Evolutionary conservation across 2,329 filamentous ascomycete genomes (phyloP).

Genomic region (Fusarium circinatum): DNA sequence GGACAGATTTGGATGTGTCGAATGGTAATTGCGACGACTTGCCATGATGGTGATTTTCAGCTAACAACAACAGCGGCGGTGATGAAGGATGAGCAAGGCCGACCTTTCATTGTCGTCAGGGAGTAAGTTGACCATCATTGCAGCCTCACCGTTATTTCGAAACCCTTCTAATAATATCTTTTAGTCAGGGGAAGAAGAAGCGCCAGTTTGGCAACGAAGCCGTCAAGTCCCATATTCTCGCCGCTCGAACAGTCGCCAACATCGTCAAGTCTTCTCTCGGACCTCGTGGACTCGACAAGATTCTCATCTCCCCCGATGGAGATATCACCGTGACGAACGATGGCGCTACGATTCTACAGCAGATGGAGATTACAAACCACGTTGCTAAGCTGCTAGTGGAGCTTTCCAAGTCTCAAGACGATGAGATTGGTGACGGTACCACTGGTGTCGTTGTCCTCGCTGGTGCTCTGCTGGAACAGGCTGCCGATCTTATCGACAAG

Average conservation of each 20-base stretch:
- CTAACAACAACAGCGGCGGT: conserved; percentile 66
- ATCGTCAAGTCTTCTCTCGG: conserved; percentile 98
- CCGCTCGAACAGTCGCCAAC: conserved; percentile 93
- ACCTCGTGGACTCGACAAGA: conserved; percentile 97
- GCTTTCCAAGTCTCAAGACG: conserved; percentile 97
- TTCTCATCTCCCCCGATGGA: conserved; percentile 96
- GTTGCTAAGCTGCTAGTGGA: conserved; percentile 97
- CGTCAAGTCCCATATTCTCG: conserved; percentile 97
- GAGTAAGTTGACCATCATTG: conserved; percentile 72
- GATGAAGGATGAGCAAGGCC: conserved; percentile 96
- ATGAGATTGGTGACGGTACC: conserved; percentile 98
- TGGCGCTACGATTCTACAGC: conserved; percentile 94
- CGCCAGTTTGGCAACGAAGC: conserved; percentile 96
- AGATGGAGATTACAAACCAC: conserved; percentile 99
- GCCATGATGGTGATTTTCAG: conserved; percentile 10
- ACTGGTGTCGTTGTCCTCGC: conserved; percentile 97
- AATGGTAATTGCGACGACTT: conserved; percentile 69
- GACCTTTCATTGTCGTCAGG: conserved; percentile 97
- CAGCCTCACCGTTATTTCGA: conserved; percentile 1
- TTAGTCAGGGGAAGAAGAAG: conserved; percentile 96
- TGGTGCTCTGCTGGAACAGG: conserved; percentile 93
- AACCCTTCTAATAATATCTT: conserved; percentile 38
- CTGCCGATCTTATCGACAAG: conserved; percentile 98
- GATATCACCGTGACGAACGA: conserved; percentile 99
- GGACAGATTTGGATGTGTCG: conserved; percentile 80